These are phyloP conservation scores for Lachancea waltii DNA, from an alignment of 805 yeast species.

Conservation along the genomic window DNA sequence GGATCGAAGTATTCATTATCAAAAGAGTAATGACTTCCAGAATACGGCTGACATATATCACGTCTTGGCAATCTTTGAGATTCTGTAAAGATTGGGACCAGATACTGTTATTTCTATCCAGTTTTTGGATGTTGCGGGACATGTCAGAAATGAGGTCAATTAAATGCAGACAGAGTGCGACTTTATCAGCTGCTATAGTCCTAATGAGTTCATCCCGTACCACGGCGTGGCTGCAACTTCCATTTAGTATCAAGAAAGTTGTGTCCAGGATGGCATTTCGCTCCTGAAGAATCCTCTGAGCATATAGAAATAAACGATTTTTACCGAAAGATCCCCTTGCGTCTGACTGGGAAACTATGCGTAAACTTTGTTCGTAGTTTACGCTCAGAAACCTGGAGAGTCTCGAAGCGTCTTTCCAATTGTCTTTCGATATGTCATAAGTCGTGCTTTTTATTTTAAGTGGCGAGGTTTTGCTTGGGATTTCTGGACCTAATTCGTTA, in stretches of 20 bases:
- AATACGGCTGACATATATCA: constrained; percentile 34
- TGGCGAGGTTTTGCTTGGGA: constrained; percentile 3
- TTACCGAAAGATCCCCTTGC: constrained; percentile 33
- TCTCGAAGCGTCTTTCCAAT: constrained; percentile 36
- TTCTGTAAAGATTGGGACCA: constrained; percentile 12
- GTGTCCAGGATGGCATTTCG: constrained; percentile 44
- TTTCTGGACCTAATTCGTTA: constrained; percentile 5
- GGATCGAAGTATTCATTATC: constrained; percentile 34
- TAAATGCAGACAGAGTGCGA: constrained; percentile 19
- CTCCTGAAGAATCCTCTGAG: constrained; percentile 42
- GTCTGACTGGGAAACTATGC: constrained; percentile 40
- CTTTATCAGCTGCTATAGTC: constrained; percentile 17
- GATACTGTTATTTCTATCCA: constrained; percentile 9
- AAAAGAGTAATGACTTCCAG: constrained; percentile 36
- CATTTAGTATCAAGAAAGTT: constrained; percentile 28
- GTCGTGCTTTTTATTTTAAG: constrained; percentile 35
- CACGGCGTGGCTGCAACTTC: constrained; percentile 17
- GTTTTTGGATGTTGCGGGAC: constrained; percentile 1
- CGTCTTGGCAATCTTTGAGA: constrained; percentile 23
- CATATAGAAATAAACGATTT: constrained; percentile 22
- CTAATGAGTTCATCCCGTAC: constrained; percentile 21
- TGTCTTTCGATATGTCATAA: constrained; percentile 34
- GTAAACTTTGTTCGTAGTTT: constrained; percentile 41
- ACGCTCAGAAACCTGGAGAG: constrained; percentile 37
- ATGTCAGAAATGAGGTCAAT: constrained; percentile 14